Evolutionary conservation across 2,329 filamentous ascomycete genomes (phyloP).

Genomic region (Chaetoscypha palmicola): DNA sequence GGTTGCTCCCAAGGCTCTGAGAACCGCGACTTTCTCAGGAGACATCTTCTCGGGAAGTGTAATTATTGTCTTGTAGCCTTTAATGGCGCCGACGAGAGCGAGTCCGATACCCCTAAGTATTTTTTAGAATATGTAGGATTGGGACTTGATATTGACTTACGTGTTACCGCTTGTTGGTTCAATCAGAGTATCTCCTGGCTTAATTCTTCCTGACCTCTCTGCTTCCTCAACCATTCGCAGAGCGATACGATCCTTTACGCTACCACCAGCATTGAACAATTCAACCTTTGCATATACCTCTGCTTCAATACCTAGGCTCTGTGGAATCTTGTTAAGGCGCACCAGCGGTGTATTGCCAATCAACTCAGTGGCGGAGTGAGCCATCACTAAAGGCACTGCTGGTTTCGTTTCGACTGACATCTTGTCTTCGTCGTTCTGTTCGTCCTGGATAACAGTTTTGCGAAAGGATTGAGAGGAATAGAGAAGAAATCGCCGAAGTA

Average conservation of each 20-base stretch:
- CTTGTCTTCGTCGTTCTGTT: neutral
- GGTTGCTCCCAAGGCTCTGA: constrained; percentile 88
- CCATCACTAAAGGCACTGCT: constrained; percentile 26
- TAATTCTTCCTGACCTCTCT: constrained; percentile 85
- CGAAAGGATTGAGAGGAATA: too few species aligned
- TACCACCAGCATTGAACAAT: constrained; percentile 89
- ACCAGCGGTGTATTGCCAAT: constrained; percentile 97
- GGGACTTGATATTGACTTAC: constrained; percentile 30
- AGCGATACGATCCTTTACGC: constrained; percentile 91
- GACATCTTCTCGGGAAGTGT: constrained; percentile 99
- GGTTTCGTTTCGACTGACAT: constrained; percentile 24
- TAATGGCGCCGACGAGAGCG: constrained; percentile 87
- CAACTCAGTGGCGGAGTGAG: constrained; percentile 67
- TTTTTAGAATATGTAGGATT: constrained; percentile 22
- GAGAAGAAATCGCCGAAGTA: too few species aligned
- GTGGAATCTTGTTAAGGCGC: constrained; percentile 84
- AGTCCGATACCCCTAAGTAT: constrained; percentile 69
- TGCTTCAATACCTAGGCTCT: constrained; percentile 81
- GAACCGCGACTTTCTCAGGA: constrained; percentile 91
- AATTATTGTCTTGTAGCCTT: constrained; percentile 98
- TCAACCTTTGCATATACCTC: constrained; percentile 89
- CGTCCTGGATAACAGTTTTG: neutral
- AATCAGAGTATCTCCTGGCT: constrained; percentile 93
- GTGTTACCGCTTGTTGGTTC: constrained; percentile 98
- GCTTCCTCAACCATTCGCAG: constrained; percentile 96